phyloP scores from a whole-genome alignment of 2,329 filamentous ascomycete genomes.

The Fusarium sp. region DNA sequence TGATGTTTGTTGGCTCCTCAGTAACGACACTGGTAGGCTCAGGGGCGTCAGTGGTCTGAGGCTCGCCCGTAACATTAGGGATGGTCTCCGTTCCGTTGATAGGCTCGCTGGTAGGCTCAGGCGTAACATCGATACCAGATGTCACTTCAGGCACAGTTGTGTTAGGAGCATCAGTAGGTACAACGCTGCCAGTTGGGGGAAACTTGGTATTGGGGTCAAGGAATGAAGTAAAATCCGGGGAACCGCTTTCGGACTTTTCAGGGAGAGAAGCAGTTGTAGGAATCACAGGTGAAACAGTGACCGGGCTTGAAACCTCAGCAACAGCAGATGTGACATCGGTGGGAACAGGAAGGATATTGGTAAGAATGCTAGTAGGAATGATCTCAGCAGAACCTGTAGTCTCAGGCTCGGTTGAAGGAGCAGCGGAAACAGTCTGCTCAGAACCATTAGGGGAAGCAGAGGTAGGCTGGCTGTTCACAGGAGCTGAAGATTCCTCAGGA shows the following conservation, averaged over 20 bases:
- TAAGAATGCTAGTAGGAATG: slow-evolving; percentile 17
- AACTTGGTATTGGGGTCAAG: slow-evolving; percentile 24
- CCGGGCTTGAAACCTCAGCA: slow-evolving; percentile 18
- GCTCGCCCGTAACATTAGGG: neutral
- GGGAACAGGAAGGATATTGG: slow-evolving; percentile 3
- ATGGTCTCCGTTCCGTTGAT: slow-evolving; percentile 10
- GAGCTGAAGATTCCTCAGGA: slow-evolving; percentile 8
- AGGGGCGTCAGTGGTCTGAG: slow-evolving; percentile 18
- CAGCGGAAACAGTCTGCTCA: slow-evolving; percentile 19
- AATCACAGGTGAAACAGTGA: slow-evolving; percentile 17
- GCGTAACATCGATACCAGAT: slow-evolving; percentile 2
- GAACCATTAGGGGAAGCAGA: slow-evolving; percentile 7
- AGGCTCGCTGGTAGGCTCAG: slow-evolving; percentile 22
- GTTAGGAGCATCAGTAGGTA: slow-evolving; percentile 17
- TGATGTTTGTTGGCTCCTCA: neutral
- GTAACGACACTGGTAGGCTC: neutral
- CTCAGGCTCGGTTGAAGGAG: slow-evolving; percentile 18
- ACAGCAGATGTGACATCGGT: slow-evolving; percentile 12
- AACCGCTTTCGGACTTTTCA: slow-evolving; percentile 4
- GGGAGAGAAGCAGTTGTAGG: slow-evolving; percentile 4
- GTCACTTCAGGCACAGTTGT: slow-evolving; percentile 14
- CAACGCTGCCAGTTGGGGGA: neutral
- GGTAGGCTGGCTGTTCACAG: slow-evolving; percentile 10
- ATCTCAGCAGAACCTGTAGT: slow-evolving; percentile 15
- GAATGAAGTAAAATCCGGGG: slow-evolving; percentile 13